These are phyloP conservation scores for Lachnellula subtilissima DNA, from an alignment of 2,329 filamentous ascomycete genomes.

Conservation along the genomic window DNA sequence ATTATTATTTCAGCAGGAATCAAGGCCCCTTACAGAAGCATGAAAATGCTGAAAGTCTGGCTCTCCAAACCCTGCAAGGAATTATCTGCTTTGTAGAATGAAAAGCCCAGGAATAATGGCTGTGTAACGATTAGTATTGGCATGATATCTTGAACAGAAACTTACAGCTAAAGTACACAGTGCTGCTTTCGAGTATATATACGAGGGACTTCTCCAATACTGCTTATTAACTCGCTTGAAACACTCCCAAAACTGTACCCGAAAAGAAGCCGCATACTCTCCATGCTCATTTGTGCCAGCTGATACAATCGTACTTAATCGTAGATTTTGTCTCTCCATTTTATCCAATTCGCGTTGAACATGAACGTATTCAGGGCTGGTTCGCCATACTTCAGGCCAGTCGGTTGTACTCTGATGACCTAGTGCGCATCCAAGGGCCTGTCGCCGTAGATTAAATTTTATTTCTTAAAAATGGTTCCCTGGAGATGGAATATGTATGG, in stretches of 20 bases:
- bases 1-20: no score
- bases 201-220: slow-evolving; percentile 72
- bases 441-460: no score
- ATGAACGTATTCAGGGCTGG: slow-evolving; percentile 42
- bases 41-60: slow-evolving; percentile 67
- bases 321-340: slow-evolving; percentile 37
- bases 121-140: no score
- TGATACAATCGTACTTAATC: neutral
- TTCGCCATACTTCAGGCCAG: slow-evolving; percentile 56
- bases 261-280: slow-evolving; percentile 60
- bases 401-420: slow-evolving; percentile 57
- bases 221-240: slow-evolving; percentile 67
- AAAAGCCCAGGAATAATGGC: slow-evolving; percentile 59
- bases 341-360: slow-evolving; percentile 44
- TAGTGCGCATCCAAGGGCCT: slow-evolving; percentile 46
- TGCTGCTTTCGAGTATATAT: slow-evolving; percentile 66
- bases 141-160: no score
- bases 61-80: slow-evolving; percentile 64
- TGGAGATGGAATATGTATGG: no score
- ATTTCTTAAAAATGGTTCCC: no score
- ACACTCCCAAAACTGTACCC: slow-evolving; percentile 59
- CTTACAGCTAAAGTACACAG: slow-evolving; percentile 41
- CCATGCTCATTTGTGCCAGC: neutral
- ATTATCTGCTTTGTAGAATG: slow-evolving; percentile 56
- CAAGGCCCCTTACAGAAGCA: slow-evolving; percentile 46